Evolutionary conservation across 768 basidiomycete genomes (phyloP), one percentile per base, ranked within the genome.

Genomic region (Hydnomerulius pinastri): DNA sequence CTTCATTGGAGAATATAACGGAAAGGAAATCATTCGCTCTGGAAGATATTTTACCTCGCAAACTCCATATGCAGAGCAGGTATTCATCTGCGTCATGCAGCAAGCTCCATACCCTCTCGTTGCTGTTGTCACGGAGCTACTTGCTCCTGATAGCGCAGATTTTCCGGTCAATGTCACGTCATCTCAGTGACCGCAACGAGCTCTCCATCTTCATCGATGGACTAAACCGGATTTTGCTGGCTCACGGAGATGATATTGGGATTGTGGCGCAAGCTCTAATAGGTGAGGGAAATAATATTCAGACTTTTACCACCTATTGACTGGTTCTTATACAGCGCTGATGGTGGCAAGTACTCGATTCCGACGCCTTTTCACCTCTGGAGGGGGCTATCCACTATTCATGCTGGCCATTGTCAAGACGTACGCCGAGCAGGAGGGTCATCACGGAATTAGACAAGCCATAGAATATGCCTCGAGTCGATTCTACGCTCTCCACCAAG

Each of bases 301-400:
- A 43, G 15, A 10, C 21, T 32, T 7, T 28, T 24, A n/a, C n/a
- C n/a, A n/a, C n/a, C 13, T n/a, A 32, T 42, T 38, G 27, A n/a
- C 43, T 29, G n/a, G 39, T n/a, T 15, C n/a, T 18, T 51, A 17
- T 43, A 13, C 50, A 87, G 87, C 82, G 6, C 74, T 86, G 25
- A 85, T 89, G 84, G 78, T 83, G 13, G 89, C 88, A 0, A 85
- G 82, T 43, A 87, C 87, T 7, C 81, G 89, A 15, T 92, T 90
- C 60, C 77, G 81, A 25, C 80, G 89, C n/a, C 65, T 92, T 17
- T 88, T 91, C 64, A 80, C 80, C 6, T 81, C 85, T 2, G 83
- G 83, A 13, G 81, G 81, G 25, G 87, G 83, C 21, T 92, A 88
- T 62, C 78, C 78, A 3, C 73, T 91, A 23, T 89, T 90, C 66